Evolutionary conservation across 1,284 basidiomycete genomes (phyloP), one percentile per base, ranked within the genome.

Genomic region (Cerioporus squamosus): DNA sequence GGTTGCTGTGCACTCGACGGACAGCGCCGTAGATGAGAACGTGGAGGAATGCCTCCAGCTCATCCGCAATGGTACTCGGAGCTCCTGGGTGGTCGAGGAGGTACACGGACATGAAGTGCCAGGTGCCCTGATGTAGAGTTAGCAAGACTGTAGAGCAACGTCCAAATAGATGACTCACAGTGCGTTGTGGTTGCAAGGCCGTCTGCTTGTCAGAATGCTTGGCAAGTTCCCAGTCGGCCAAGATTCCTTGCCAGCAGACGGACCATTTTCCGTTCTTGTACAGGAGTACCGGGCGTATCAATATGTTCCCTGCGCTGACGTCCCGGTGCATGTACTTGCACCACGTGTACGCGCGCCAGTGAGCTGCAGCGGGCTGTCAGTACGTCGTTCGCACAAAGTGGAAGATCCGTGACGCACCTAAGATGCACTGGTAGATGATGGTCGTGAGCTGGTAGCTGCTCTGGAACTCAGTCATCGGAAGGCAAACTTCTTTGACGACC

Each of bases 151-250:
- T n/a, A 20, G 31, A n/a, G 20, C 17, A 18, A 4, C 12, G 5
- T 7, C 24, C 29, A 10, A 12, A 17, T 1, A 36, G 44, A 40
- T 2, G 6, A 49, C 54, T 0, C 15, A 61, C 59, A 44, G 49
- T 55, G 15, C 52, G 44, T 15, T 60, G 47, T 2, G 48, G 48
- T 18, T 57, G 59, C 5, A 38, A 24, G 1, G 46, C 45, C 5
- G n/a, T 9, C n/a, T 29, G 8, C 8, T 36, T 22, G 5, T 22
- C 12, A 14, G 57, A 24, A 5, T 24, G n/a, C 29, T 55, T 60
- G 6, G 61, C 48, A 6, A 60, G 50, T 26, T 63, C 58, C 62
- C 59, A 60, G 36, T 63, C 62, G 26, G 38, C 46, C 17, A 63
- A 46, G 1, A 60, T 2, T 2, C 61, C 61, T 2, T 14, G 5